Percentiles rank a stretch among this genome's conserved stretches.
phyloP scores from a whole-genome alignment of 176 grass and related monocot genomes.

The Bromus sterilis region DNA sequence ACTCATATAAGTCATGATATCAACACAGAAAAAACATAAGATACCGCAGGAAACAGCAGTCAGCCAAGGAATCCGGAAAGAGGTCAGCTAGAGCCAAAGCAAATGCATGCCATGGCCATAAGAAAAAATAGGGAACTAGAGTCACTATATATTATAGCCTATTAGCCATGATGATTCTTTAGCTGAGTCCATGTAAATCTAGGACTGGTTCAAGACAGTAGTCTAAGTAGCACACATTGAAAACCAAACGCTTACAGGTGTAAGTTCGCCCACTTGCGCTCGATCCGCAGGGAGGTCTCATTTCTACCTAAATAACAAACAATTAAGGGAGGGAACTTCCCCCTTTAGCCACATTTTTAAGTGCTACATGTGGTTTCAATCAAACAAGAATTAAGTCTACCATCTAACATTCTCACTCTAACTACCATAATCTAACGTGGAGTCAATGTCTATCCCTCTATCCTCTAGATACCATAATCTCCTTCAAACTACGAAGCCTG shows the following conservation, averaged over 20 bases:
- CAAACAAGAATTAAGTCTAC: neutral
- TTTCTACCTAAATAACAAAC: neutral
- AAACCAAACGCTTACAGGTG: neutral
- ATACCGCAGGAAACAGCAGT: neutral
- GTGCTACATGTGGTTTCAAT: neutral
- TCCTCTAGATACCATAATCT: neutral
- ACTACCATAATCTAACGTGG: no score
- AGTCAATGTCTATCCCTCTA: neutral
- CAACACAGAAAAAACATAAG: neutral
- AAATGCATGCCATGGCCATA: neutral
- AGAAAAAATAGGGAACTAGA: neutral
- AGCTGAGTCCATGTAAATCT: neutral
- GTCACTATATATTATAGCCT: neutral
- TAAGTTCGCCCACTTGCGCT: neutral
- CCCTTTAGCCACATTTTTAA: neutral
- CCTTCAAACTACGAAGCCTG: neutral
- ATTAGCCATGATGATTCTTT: neutral
- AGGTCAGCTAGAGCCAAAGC: neutral
- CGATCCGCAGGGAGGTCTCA: neutral
- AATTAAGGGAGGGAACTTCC: neutral
- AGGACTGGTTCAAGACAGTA: neutral
- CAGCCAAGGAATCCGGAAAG: neutral
- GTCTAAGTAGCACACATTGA: neutral
- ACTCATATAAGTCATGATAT: neutral
- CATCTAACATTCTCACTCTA: neutral